Evolutionary conservation across 2,329 filamentous ascomycete genomes (phyloP), one percentile per base, ranked within the genome.

Genomic region (Exophiala sideris): DNA sequence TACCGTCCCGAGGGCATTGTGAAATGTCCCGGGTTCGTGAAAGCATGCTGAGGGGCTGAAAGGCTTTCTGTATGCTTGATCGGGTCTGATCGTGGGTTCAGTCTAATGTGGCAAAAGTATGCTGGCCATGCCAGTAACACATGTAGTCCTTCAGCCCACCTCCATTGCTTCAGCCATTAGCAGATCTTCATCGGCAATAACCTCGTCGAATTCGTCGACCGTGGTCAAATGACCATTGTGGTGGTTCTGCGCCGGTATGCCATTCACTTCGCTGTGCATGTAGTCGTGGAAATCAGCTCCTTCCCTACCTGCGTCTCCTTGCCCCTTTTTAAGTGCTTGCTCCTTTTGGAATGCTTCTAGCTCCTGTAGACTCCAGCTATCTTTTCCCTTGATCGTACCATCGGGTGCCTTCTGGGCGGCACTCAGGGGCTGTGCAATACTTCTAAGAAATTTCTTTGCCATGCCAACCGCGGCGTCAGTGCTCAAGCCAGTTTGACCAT

Each of bases 401-500:
- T 60, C 58, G 2, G 53, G 38, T 62, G 96, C 91, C 66, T 95
- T 91, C 68, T 95, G 86, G 62, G 82, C 86, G 0, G 85, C 76
- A 41, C 83, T 83, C 73, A 96, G 95, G 3, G 91, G 91, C 68
- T 95, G 90, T 3, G 89, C 91, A 89, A 99, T 99, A 21, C 85
- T 86, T 57, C 88, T 82, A 66, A 99, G 72, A 71, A 99, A 99
- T 48, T 87, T 87, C 73, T 95, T 91, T 9, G 94, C 92, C 44
- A 83, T 86, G 52, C 89, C 89, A 14, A 95, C 87, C 0, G 92
- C 90, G 85, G 97, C 96, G 67, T 99, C 94, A 0, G 94, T 96
- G 66, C 89, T 95, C 57, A 99, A 78, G 64, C 96, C 96, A 9
- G 87, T 85, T 62, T 96, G 91, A 18, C 86, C 86, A 46, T 96